Conservation (phyloP, 345 rosid species). For the Arabis hirsuta region DNA sequence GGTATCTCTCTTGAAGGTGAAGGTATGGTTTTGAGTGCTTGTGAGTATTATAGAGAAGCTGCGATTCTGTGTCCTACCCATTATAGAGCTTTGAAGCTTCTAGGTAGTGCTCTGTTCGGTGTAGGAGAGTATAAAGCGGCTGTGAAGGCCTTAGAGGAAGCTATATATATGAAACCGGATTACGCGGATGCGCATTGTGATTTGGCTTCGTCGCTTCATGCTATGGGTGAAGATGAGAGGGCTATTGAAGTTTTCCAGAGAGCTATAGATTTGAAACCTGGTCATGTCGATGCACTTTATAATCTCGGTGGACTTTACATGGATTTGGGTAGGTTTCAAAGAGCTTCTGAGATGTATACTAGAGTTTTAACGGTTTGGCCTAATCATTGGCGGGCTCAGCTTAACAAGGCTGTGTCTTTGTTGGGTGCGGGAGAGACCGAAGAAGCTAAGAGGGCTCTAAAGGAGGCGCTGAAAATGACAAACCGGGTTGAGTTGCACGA, state of each 20-base stretch:
- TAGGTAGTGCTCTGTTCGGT: slow-evolving; percentile 97
- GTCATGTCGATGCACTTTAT: slow-evolving; percentile 89
- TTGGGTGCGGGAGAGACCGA: slow-evolving; percentile 93
- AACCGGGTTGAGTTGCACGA: slow-evolving; percentile 93
- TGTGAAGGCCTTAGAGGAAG: slow-evolving; percentile 96
- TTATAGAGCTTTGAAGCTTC: slow-evolving; percentile 92
- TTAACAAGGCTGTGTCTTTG: slow-evolving; percentile 90
- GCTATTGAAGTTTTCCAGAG: slow-evolving; percentile 97
- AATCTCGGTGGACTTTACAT: slow-evolving; percentile 97
- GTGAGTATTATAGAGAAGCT: slow-evolving; percentile 98
- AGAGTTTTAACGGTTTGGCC: slow-evolving; percentile 94
- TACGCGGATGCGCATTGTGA: slow-evolving; percentile 98
- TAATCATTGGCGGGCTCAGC: slow-evolving; percentile 98
- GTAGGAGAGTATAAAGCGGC: slow-evolving; percentile 98
- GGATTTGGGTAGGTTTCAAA: slow-evolving; percentile 95
- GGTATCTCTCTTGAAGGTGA: slow-evolving; percentile 95
- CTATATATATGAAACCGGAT: slow-evolving; percentile 91
- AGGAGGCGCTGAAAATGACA: slow-evolving; percentile 95
- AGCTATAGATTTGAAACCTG: slow-evolving; percentile 95
- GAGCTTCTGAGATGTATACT: slow-evolving; percentile 95
- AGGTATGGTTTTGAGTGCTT: slow-evolving; percentile 99
- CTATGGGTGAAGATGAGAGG: slow-evolving; percentile 93
- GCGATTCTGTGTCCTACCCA: slow-evolving; percentile 97
- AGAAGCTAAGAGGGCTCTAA: slow-evolving; percentile 85
- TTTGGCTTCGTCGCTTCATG: slow-evolving; percentile 90